Conservation (phyloP, 441 rosid genomes). For the Syzygium malaccense region DNA sequence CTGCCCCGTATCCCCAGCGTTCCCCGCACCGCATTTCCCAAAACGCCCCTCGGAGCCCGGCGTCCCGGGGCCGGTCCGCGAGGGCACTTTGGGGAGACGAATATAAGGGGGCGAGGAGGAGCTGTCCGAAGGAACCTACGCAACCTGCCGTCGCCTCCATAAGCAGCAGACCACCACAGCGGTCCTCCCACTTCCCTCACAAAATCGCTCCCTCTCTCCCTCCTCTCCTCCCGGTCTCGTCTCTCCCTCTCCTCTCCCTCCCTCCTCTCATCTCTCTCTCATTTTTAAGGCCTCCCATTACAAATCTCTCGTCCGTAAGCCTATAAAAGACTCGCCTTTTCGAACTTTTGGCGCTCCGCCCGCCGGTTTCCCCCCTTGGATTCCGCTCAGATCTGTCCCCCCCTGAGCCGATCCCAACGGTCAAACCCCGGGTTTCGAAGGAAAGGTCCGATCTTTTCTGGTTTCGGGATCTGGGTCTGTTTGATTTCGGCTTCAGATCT, state of each 20-base stretch:
- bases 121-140: background rate
- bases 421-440: background rate
- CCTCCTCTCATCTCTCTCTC: background rate
- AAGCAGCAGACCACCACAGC: background rate
- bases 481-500: background rate
- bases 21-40: background rate
- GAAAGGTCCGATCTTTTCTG: constrained; percentile 3
- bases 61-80: background rate
- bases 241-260: background rate
- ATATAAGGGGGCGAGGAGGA: background rate
- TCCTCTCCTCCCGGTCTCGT: background rate
- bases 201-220: background rate
- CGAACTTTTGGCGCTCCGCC: constrained; percentile 5
- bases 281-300: constrained; percentile 5
- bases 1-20: background rate
- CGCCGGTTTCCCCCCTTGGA: background rate
- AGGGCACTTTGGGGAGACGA: background rate
- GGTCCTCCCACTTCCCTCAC: background rate
- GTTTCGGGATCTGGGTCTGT: background rate
- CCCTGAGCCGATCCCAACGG: background rate
- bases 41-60: background rate
- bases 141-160: background rate
- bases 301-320: background rate
- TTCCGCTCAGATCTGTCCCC: background rate
- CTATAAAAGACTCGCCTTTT: constrained; percentile 7